Evolutionary conservation across 225 moss, liverwort and hornwort genomes (phyloP), one percentile per base, ranked within the genome.

Genomic region (Marchantia paleacea): DNA sequence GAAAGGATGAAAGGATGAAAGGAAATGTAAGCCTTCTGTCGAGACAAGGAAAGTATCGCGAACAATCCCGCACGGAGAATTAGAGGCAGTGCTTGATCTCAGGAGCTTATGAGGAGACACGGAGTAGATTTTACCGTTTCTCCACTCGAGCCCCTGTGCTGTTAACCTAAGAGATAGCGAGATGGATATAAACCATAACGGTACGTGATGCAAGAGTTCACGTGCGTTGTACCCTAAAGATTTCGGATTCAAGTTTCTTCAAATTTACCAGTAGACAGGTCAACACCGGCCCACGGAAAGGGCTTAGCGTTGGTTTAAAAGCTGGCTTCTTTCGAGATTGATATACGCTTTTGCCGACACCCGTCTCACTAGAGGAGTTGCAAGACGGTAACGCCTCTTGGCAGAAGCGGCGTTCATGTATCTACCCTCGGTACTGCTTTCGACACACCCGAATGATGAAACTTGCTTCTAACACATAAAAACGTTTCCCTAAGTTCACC

Each of bases 261-360:
- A n/a, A n/a, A 62, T 77, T 48, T 77, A 63, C 77, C 77, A 77
- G 63, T 77, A 77, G 77, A 77, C 77, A 77, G 77, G 77, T 77
- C 77, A 77, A 77, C 63, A 47, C 77, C 63, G 58, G 47, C 63
- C 77, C 77, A 77, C 62, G 11, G 77, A 63, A 7, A 77, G 77
- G 48, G 63, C 11, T 15, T 49, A 48, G 77, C 77, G 13, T 77
- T 77, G 77, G 77, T 77, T 77, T 62, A 48, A 75, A 70, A 63
- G 39, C 77, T 77, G 77, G 77, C 48, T 4, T 61, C 52, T 19
- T 24, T 62, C 52, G 75, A 55, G 10, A 64, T 64, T 6, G 14
- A 4, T 77, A 63, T 77, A 4, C 77, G 77, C 77, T 77, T 50
- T 19, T 22, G 77, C 77, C 77, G 77, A 77, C 61, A 77, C 77